Percentiles rank a stretch among this genome's conserved stretches.
phyloP scores from a whole-genome alignment of 345 rosid species.

The Populus deltoides region DNA sequence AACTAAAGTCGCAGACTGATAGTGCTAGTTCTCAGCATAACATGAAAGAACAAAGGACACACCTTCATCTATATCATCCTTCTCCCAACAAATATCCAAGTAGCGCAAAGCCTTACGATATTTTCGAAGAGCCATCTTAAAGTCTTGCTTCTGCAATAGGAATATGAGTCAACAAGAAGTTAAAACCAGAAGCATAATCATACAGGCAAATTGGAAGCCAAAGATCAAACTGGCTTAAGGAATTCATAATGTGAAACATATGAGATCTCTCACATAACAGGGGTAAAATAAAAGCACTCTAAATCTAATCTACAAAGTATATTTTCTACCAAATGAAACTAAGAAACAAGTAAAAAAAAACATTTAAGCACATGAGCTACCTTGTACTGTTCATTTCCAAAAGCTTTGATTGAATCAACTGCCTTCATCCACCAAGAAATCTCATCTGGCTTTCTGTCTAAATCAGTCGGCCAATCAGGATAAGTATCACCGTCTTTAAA shows the following conservation, averaged over 20 bases:
- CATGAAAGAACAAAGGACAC: background rate
- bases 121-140: slow-evolving; percentile 83
- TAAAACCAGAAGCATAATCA: background rate
- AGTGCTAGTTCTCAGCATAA: background rate
- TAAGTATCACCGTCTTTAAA: slow-evolving; percentile 24
- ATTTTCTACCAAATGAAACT: background rate
- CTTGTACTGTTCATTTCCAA: slow-evolving; percentile 71
- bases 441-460: slow-evolving; percentile 35
- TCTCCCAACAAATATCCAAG: slow-evolving; percentile 90
- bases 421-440: slow-evolving; percentile 85
- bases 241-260: background rate
- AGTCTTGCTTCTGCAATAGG: slow-evolving; percentile 62
- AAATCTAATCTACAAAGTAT: slow-evolving; percentile 22
- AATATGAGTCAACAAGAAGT: background rate
- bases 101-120: slow-evolving; percentile 78
- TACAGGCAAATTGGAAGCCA: background rate
- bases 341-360: background rate
- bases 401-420: slow-evolving; percentile 59
- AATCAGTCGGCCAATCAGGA: slow-evolving; percentile 26
- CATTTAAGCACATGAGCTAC: slow-evolving; percentile 23
- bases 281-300: background rate
- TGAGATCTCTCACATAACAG: background rate
- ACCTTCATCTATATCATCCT: slow-evolving; percentile 88
- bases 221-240: background rate
- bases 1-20: background rate